phyloP scores from a whole-genome alignment of 1,139 yeast genomes.

The Scheffersomyces quercinus region DNA sequence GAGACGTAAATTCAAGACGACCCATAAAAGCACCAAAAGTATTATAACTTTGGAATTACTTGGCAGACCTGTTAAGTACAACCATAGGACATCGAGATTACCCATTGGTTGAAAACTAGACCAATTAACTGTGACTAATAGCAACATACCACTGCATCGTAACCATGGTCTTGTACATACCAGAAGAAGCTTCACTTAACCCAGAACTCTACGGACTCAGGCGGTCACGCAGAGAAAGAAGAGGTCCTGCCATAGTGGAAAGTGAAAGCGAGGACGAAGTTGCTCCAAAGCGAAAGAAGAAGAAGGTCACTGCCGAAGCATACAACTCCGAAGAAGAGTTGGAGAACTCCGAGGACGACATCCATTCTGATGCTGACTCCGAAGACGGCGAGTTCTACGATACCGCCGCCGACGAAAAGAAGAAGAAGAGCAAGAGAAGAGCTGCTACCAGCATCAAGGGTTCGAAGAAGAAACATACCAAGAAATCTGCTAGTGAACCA shows the following conservation, averaged over 20 bases:
- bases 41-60: too few relatives aligned
- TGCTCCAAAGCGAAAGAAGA: slow-evolving; percentile 11
- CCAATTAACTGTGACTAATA: too few relatives aligned
- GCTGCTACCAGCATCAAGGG: slow-evolving; percentile 2
- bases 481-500: slow-evolving; percentile 7
- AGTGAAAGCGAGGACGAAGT: slow-evolving; percentile 38
- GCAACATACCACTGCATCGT: too few relatives aligned
- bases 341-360: slow-evolving; percentile 27
- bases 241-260: slow-evolving; percentile 35
- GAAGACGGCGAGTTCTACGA: slow-evolving; percentile 20
- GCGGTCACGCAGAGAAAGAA: slow-evolving; percentile 75
- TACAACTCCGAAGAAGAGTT: slow-evolving; percentile 27
- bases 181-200: slow-evolving; percentile 53
- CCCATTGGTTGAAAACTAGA: too few relatives aligned
- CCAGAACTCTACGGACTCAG: slow-evolving; percentile 94
- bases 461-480: slow-evolving; percentile 4
- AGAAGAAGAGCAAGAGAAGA: slow-evolving; percentile 10
- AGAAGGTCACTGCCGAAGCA: slow-evolving; percentile 19
- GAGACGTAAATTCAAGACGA: too few relatives aligned
- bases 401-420: slow-evolving; percentile 5
- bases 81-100: too few relatives aligned
- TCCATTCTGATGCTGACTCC: slow-evolving; percentile 28
- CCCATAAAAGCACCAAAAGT: too few relatives aligned
- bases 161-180: slow-evolving; percentile 22
- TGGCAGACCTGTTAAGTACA: too few relatives aligned